Percentiles rank a stretch among this genome's conserved stretches.
These are phyloP conservation scores for Pyricularia pennisetigena DNA, from an alignment of 2,329 filamentous ascomycete genomes.

Conservation along the genomic window DNA sequence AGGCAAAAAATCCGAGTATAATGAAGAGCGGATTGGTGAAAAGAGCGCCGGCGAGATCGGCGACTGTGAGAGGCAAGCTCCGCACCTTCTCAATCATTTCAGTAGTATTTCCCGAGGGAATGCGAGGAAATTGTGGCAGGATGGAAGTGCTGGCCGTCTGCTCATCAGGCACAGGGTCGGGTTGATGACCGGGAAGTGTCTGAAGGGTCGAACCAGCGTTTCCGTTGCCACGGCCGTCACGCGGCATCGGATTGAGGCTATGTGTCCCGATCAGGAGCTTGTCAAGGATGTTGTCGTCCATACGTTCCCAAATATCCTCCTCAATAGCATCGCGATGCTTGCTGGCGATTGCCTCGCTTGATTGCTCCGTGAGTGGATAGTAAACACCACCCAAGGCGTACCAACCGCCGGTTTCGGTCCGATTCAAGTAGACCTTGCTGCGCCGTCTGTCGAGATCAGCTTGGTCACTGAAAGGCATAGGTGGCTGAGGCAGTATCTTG, in stretches of 20 bases:
- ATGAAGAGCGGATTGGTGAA: conserved; percentile 44
- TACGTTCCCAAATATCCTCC: conserved; percentile 19
- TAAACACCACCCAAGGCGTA: conserved; percentile 82
- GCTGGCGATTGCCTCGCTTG: not conserved
- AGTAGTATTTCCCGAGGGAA: conserved; percentile 20
- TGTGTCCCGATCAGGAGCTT: conserved; percentile 4
- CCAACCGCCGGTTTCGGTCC: conserved; percentile 80
- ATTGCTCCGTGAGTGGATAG: conserved; percentile 66
- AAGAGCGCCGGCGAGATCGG: conserved; percentile 41
- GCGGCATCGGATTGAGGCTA: not conserved
- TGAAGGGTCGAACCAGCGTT: not conserved
- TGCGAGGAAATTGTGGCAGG: conserved; percentile 14
- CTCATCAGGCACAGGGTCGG: conserved; percentile 8
- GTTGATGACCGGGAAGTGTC: conserved; percentile 20
- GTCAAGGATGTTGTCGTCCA: conserved; percentile 17
- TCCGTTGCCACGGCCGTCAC: not conserved
- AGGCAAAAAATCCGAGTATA: conserved; percentile 30
- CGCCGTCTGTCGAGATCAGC: conserved; percentile 44
- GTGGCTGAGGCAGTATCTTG: conserved; percentile 77
- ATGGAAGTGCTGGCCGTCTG: conserved; percentile 19
- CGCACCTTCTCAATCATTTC: conserved; percentile 40
- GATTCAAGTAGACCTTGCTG: conserved; percentile 70
- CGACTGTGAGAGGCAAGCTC: conserved; percentile 37
- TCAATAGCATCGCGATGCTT: conserved; percentile 1
- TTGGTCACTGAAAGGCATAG: conserved; percentile 35